A percentile compares a stretch with the other conserved stretches of the same genome.
These are phyloP conservation scores for Chamaecrista fasciculata DNA, from an alignment of 306 rosid genomes.

Conservation along the genomic window DNA sequence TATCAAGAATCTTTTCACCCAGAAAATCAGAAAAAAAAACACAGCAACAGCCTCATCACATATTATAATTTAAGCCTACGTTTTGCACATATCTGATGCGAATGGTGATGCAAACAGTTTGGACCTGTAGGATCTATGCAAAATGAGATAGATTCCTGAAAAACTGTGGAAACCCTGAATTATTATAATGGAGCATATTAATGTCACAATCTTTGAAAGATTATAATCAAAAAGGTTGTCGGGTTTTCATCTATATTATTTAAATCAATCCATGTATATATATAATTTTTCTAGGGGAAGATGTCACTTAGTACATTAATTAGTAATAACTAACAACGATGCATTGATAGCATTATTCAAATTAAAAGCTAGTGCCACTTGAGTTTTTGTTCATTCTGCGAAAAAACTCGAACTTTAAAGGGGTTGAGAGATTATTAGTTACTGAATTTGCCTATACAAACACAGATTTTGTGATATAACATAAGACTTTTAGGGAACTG, in stretches of 20 bases:
- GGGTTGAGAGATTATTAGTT: neutral
- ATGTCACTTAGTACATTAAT: neutral
- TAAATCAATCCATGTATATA: neutral
- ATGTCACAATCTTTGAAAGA: conserved; percentile 40
- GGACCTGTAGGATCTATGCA: conserved; percentile 27
- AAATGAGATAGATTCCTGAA: conserved; percentile 44
- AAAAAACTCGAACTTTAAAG: neutral
- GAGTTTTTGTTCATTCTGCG: neutral
- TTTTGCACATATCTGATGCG: conserved; percentile 33
- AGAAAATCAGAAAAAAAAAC: conserved; percentile 19
- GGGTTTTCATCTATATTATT: conserved; percentile 18
- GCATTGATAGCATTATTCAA: neutral
- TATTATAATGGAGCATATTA: conserved; percentile 29
- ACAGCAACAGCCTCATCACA: conserved; percentile 23
- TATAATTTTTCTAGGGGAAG: neutral
- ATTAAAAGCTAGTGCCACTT: too few species aligned
- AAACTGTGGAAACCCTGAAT: conserved; percentile 38
- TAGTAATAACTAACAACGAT: neutral
- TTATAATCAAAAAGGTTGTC: conserved; percentile 40
- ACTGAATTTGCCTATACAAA: neutral
- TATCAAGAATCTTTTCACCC: conserved; percentile 42
- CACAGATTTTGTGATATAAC: neutral
- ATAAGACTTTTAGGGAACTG: neutral
- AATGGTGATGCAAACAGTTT: conserved; percentile 26
- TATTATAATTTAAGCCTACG: conserved; percentile 27